Evolutionary conservation across 106 monocot species (phyloP).

Genomic region (Dioscorea alata): DNA sequence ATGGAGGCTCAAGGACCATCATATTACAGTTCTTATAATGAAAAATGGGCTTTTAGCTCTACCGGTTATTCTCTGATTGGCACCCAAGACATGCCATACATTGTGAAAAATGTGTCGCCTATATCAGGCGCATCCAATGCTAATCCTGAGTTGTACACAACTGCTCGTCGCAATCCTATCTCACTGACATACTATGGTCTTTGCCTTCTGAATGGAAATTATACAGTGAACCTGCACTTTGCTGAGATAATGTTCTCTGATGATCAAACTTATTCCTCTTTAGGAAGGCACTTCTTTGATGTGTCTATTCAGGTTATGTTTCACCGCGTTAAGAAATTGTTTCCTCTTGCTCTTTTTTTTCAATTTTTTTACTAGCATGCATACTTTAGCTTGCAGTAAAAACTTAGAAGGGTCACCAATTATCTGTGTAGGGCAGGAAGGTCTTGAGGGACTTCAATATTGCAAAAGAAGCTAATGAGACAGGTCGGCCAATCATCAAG

Average conservation of each 20-base stretch:
- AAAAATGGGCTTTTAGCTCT: slow-evolving; percentile 64
- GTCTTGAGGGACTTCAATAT: slow-evolving; percentile 50
- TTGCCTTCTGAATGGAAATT: slow-evolving; percentile 61
- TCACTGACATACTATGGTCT: slow-evolving; percentile 71
- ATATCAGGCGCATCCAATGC: slow-evolving; percentile 24
- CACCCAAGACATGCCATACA: slow-evolving; percentile 14
- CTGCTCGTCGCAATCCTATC: slow-evolving; percentile 48
- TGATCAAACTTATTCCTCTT: slow-evolving; percentile 42
- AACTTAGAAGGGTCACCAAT: neutral
- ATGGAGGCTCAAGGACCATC: slow-evolving; percentile 28
- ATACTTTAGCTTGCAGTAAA: too few relatives aligned
- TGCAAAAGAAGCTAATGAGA: slow-evolving; percentile 47
- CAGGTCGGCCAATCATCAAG: slow-evolving; percentile 29
- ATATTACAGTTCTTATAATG: slow-evolving; percentile 6
- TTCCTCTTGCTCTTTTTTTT: neutral
- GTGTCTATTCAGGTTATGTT: slow-evolving; percentile 63
- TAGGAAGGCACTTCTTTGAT: slow-evolving; percentile 61
- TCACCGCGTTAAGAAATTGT: neutral
- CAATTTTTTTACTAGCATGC: neutral
- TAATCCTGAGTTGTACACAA: slow-evolving; percentile 44
- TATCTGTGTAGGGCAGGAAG: slow-evolving; percentile 27
- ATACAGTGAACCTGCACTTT: slow-evolving; percentile 60
- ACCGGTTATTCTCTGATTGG: slow-evolving; percentile 49
- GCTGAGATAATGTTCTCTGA: slow-evolving; percentile 67
- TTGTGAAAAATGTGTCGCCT: slow-evolving; percentile 29